These are phyloP conservation scores for Rhizopus sp. DNA, from an alignment of 371 early-diverging fungal species.

Conservation along the genomic window DNA sequence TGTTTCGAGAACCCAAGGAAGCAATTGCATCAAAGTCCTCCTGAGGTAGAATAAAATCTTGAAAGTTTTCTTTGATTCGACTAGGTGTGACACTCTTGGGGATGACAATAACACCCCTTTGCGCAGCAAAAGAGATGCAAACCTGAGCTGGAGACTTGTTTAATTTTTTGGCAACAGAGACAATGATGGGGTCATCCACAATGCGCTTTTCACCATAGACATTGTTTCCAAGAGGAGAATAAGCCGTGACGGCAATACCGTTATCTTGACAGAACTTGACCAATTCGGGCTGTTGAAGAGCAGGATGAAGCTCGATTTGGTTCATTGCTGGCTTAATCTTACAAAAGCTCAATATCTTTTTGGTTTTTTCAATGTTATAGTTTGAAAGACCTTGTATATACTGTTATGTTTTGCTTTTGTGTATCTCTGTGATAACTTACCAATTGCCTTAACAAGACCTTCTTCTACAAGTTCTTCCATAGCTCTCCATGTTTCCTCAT, in stretches of 20 bases:
- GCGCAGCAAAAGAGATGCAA: constrained; percentile 76
- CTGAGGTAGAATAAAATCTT: constrained; percentile 52
- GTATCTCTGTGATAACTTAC: constrained; percentile 23
- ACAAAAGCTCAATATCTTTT: constrained; percentile 52
- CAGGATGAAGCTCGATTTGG: constrained; percentile 68
- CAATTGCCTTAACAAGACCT: constrained; percentile 65
- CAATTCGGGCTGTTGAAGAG: constrained; percentile 49
- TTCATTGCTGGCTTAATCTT: constrained; percentile 66
- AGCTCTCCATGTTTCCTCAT: constrained; percentile 70
- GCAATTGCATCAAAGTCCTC: constrained; percentile 51
- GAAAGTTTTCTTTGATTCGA: constrained; percentile 58
- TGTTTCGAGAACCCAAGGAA: constrained; percentile 37
- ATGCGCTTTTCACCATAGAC: constrained; percentile 74
- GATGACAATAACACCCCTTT: constrained; percentile 63
- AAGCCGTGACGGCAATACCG: constrained; percentile 41
- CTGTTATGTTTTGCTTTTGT: not conserved
- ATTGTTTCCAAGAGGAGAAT: constrained; percentile 52
- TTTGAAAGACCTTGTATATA: constrained; percentile 57
- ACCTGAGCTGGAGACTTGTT: constrained; percentile 77
- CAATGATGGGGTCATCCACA: constrained; percentile 52
- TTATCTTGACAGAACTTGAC: constrained; percentile 38
- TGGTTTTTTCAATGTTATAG: constrained; percentile 56
- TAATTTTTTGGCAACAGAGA: constrained; percentile 63
- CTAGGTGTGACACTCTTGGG: constrained; percentile 57
- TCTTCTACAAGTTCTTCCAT: constrained; percentile 69